Conservation (phyloP, 805 yeast species). For the Kregervanrija delftensis region DNA sequence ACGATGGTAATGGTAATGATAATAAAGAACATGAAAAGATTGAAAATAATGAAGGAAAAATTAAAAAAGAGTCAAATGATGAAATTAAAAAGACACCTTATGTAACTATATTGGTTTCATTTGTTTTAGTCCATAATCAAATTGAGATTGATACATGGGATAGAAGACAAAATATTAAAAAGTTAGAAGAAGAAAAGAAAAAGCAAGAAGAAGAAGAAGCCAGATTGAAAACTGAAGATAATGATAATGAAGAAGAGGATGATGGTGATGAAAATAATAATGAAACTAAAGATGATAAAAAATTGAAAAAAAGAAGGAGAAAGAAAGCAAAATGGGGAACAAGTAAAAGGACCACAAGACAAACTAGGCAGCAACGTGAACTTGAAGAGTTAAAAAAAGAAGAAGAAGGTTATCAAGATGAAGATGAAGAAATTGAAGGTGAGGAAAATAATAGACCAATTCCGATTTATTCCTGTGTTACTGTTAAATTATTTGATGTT, state of each 20-base stretch:
- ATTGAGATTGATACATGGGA: constrained; percentile 42
- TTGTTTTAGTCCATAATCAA: constrained; percentile 44
- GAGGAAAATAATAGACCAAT: constrained; percentile 38
- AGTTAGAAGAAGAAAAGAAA: constrained; percentile 20
- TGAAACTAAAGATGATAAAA: constrained; percentile 6
- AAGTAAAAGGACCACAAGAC: constrained; percentile 22
- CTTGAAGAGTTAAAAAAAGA: constrained; percentile 10
- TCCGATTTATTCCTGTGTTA: constrained; percentile 50
- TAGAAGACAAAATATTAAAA: constrained; percentile 24
- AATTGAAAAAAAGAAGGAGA: constrained; percentile 21
- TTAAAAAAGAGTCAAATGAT: not conserved
- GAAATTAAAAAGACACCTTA: constrained; percentile 13
- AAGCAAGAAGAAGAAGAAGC: constrained; percentile 16
- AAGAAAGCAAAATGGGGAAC: constrained; percentile 22
- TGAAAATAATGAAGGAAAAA: constrained; percentile 10
- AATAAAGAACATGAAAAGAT: constrained; percentile 12
- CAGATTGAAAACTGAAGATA: constrained; percentile 13
- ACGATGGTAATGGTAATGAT: not conserved
- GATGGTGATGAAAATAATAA: constrained; percentile 10
- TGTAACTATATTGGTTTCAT: constrained; percentile 41
- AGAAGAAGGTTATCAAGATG: constrained; percentile 14
- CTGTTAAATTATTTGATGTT: constrained; percentile 58
- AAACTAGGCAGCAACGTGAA: constrained; percentile 11
- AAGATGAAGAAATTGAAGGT: constrained; percentile 21
- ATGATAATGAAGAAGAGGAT: constrained; percentile 19